Base-by-base conservation (phyloP, 352 stramenopile species). In the Phytopythium delawarense region DNA sequence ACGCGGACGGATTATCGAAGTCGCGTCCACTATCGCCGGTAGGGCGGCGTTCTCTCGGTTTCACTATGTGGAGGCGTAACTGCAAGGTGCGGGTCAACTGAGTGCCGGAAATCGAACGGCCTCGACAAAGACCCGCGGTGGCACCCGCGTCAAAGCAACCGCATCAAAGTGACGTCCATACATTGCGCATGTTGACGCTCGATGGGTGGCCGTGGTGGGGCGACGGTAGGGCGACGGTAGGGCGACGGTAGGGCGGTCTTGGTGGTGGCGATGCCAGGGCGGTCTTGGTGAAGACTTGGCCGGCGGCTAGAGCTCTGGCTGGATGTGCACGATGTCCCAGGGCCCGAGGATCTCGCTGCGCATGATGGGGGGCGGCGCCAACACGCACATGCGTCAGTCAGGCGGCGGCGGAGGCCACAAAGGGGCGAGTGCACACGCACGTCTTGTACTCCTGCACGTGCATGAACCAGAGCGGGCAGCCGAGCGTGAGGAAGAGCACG, bases 371-470 rank as follows among this genome's bases (percentile, higher is more conserved):
- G 54, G 70, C 50, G 20, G 21, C n/a, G 45, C n/a, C 15, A 34
- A 20, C 52, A n/a, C 13, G 8, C 25, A 51, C 50, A 32, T 64
- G 53, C 61, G 63, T 75, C 63, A 75, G 72, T 61, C 23, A 49
- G 63, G 34, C 34, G 34, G 34, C 11, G 34, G 34, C 34, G 34
- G 34, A 13, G 34, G 34, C 34, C 7, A 12, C 11, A 12, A 5
- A 8, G 34, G 34, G 34, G 34, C 34, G 34, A 1, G 20, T 13
- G n/a, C 57, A 3, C 0, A 80, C 81, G 79, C 76, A 95, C 87
- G 91, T 93, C 70, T 98, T 98, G 71, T 96, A 89, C 70, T 91
- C 78, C 65, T 96, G 88, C 50, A 96, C 82, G 65, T 92, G 82
- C 75, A 96, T 90, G 72, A 97, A 92, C 87, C 82, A 94, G 48